Evolutionary conservation across 352 stramenopile species (phyloP).

Genomic region (Globisporangium emineosum): DNA sequence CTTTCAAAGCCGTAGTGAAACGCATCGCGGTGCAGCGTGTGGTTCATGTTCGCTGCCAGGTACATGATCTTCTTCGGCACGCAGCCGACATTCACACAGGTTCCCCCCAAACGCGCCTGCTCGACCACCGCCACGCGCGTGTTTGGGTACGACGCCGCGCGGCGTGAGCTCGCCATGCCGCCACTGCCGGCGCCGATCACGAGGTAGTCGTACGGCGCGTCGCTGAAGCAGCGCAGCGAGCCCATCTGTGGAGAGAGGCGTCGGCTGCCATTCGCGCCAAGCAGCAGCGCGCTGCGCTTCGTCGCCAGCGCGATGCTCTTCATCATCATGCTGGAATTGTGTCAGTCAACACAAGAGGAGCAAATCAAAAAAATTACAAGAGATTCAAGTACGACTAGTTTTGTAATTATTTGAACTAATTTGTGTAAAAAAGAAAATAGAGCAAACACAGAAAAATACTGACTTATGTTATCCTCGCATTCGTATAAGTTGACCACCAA

Average conservation of each 20-base stretch:
- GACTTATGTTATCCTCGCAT: not conserved
- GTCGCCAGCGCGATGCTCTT: not conserved
- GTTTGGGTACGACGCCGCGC: constrained; percentile 73
- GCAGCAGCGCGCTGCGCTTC: not conserved
- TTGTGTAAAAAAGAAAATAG: not conserved
- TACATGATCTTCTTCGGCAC: constrained; percentile 99
- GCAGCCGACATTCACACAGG: constrained; percentile 99
- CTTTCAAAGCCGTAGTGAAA: constrained; percentile 61
- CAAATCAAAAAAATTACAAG: not conserved
- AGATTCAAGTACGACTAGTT: not conserved
- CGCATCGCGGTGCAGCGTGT: constrained; percentile 52
- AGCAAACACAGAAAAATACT: too few species aligned
- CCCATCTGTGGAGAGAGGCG: not conserved
- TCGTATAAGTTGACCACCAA: too few species aligned
- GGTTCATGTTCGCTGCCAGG: constrained; percentile 60
- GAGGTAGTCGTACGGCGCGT: constrained; percentile 78
- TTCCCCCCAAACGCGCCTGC: constrained; percentile 89
- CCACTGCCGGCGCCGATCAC: constrained; percentile 91
- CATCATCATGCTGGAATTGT: constrained; percentile 4
- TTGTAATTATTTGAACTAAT: too few species aligned
- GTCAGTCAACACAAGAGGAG: not conserved
- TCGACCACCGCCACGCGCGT: constrained; percentile 97
- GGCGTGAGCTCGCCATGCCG: constrained; percentile 91
- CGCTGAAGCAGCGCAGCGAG: constrained; percentile 12
- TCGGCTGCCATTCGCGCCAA: not conserved